These are phyloP conservation scores for Mitragyna speciosa DNA, from an alignment of 257 asterid genomes.

Conservation along the genomic window DNA sequence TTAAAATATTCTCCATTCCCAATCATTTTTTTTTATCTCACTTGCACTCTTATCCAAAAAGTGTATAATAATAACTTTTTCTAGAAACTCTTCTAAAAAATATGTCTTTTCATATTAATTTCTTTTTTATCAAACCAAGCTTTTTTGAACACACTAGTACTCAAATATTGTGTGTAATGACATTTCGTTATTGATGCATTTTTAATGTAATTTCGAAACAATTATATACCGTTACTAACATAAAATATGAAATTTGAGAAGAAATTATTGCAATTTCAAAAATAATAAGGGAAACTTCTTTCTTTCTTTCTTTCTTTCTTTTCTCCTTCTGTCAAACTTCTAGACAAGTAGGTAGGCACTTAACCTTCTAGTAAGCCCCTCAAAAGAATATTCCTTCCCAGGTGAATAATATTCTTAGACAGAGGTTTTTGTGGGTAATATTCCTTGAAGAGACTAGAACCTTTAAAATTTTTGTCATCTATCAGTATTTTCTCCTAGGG, in stretches of 20 bases:
- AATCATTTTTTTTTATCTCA: too few species aligned
- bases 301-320: too few species aligned
- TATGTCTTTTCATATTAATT: not conserved
- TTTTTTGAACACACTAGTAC: not conserved
- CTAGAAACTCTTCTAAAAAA: too few species aligned
- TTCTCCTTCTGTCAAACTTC: not conserved
- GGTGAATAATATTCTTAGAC: not conserved
- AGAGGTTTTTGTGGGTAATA: not conserved
- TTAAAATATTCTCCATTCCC: too few species aligned
- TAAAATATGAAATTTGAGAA: not conserved
- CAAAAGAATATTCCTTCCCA: not conserved
- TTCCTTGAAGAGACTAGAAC: not conserved
- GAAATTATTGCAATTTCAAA: not conserved
- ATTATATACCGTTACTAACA: not conserved
- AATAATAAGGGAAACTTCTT: not conserved
- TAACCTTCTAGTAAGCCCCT: not conserved
- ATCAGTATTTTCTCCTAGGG: not conserved
- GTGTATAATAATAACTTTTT: too few species aligned
- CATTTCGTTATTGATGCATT: too few species aligned
- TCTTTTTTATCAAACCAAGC: too few species aligned
- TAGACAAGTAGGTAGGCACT: not conserved
- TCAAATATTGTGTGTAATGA: too few species aligned
- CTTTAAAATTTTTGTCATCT: not conserved
- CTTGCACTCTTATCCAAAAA: too few species aligned
- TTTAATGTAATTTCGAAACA: not conserved